A percentile compares a stretch with the other conserved stretches of the same genome.
phyloP scores from a whole-genome alignment of 2,329 filamentous ascomycete species.

The Diaporthe nobilis region DNA sequence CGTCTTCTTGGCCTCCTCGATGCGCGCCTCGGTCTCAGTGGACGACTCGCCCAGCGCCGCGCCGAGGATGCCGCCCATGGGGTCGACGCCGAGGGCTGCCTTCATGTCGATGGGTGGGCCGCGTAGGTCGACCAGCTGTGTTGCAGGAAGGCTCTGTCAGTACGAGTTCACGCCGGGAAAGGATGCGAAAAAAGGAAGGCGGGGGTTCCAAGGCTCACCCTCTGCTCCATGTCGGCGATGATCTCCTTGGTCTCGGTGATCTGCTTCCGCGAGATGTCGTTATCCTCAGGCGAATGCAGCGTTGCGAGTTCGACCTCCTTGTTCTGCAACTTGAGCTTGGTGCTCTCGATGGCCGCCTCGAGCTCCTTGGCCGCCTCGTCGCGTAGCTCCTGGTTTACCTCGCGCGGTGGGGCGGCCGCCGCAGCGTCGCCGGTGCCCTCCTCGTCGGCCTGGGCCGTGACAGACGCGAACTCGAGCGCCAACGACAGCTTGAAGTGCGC shows the following conservation, averaged over 20 bases:
- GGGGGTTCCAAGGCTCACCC: constrained; percentile 63
- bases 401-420: constrained; percentile 45
- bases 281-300: constrained; percentile 75
- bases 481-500: constrained; percentile 97
- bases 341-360: constrained; percentile 80
- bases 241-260: constrained; percentile 84
- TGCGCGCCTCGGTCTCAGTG: constrained; percentile 71
- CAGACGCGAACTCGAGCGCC: constrained; percentile 92
- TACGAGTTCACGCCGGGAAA: not conserved
- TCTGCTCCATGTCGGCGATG: constrained; percentile 82
- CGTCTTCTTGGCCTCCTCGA: constrained; percentile 80
- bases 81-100: constrained; percentile 66
- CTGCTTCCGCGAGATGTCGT: constrained; percentile 71
- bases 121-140: constrained; percentile 76
- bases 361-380: constrained; percentile 80
- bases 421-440: constrained; percentile 52
- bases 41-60: constrained; percentile 74
- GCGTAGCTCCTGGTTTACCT: constrained; percentile 77
- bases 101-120: constrained; percentile 72
- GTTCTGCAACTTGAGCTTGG: constrained; percentile 77
- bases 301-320: constrained; percentile 77
- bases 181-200: constrained; percentile 36
- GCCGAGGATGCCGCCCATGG: constrained; percentile 73
- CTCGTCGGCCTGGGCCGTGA: constrained; percentile 72
- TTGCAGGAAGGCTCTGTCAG: not conserved